Evolutionary conservation across 371 early-diverging fungal genomes (phyloP).

Genomic region (Syncephalis plumigaleata): DNA sequence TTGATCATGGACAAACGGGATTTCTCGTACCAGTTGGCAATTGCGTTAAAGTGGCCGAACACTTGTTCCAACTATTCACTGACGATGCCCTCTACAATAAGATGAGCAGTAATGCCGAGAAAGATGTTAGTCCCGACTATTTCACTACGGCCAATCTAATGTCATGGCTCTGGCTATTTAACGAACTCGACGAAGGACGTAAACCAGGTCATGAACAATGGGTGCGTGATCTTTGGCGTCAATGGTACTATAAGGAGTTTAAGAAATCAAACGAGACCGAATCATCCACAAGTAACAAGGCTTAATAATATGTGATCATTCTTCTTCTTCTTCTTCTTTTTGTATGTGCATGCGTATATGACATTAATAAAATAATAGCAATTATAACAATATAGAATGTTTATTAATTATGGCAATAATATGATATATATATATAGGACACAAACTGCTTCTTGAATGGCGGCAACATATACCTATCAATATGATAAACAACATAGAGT

Average conservation of each 20-base stretch:
- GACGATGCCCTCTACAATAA: conserved; percentile 19
- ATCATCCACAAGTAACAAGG: too few species aligned
- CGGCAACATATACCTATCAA: too few species aligned
- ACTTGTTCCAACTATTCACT: conserved; percentile 26
- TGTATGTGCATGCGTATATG: too few species aligned
- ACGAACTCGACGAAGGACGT: conserved; percentile 15
- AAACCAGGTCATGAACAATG: not conserved
- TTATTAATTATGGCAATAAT: too few species aligned
- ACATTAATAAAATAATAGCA: too few species aligned
- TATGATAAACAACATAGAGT: too few species aligned
- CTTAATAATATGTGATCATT: not conserved
- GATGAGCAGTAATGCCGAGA: conserved; percentile 23
- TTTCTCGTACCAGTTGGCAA: conserved; percentile 47
- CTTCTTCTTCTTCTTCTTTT: too few species aligned
- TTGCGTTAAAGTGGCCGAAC: conserved; percentile 33
- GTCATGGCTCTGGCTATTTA: conserved; percentile 43
- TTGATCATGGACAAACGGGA: conserved; percentile 38
- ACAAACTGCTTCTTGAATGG: too few species aligned
- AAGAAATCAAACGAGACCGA: not conserved
- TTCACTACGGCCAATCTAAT: conserved; percentile 48
- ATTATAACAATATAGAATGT: too few species aligned
- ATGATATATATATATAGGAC: too few species aligned
- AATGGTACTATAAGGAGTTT: not conserved
- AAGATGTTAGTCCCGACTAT: conserved; percentile 36
- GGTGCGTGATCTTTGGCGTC: not conserved